phyloP scores from a whole-genome alignment of 179 eudicot species.

The Actinidia chinensis region DNA sequence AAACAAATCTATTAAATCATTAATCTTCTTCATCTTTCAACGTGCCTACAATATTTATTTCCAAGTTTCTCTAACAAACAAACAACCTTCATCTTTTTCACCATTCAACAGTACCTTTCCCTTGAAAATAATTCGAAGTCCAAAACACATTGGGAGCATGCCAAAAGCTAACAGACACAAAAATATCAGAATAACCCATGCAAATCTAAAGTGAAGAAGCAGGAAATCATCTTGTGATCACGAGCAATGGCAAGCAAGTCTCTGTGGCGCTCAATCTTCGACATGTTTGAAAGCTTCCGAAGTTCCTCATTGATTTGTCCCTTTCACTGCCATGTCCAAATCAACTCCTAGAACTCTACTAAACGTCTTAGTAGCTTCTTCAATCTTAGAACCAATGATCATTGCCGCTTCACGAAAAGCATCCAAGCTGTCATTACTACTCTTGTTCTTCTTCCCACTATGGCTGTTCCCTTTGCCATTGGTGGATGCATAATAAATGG shows the following conservation, averaged over 20 bases:
- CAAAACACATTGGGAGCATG: too few relatives aligned
- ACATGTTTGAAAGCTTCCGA: not conserved
- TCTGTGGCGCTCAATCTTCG: not conserved
- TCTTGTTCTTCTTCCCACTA: not conserved
- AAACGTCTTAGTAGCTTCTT: not conserved
- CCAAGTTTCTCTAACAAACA: too few relatives aligned
- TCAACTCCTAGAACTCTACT: not conserved
- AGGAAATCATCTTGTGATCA: not conserved
- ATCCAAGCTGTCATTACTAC: not conserved
- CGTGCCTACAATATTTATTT: too few relatives aligned
- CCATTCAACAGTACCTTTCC: too few relatives aligned
- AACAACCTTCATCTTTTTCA: too few relatives aligned
- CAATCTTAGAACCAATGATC: not conserved
- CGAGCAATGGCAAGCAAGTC: not conserved
- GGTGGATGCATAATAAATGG: too few relatives aligned
- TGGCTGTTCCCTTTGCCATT: not conserved
- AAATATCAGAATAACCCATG: too few relatives aligned
- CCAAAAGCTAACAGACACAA: too few relatives aligned
- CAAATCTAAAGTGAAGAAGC: not conserved
- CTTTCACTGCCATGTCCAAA: not conserved
- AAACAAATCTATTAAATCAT: too few relatives aligned
- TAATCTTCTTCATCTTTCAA: too few relatives aligned
- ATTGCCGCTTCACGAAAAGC: not conserved
- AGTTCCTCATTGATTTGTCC: not conserved
- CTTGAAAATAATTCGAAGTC: too few relatives aligned